phyloP scores from a whole-genome alignment of 345 rosid species.

The Lepidium sativum region DNA sequence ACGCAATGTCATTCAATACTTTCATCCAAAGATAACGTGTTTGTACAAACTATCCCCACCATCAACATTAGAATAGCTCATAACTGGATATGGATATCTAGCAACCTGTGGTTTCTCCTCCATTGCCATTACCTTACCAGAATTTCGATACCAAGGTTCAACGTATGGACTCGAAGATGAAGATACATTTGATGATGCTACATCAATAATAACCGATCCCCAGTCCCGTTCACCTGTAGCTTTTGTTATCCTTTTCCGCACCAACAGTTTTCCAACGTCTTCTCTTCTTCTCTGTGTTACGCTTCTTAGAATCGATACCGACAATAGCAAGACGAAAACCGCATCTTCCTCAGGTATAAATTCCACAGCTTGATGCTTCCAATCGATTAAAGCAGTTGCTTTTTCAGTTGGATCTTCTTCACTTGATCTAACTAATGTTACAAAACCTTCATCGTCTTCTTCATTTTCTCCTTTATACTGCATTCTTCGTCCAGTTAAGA shows the following conservation, averaged over 20 bases:
- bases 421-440: slow-evolving; percentile 49
- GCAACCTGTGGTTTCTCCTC: slow-evolving; percentile 26
- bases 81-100: slow-evolving; percentile 45
- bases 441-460: slow-evolving; percentile 30
- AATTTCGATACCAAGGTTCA: slow-evolving; percentile 72
- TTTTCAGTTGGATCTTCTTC: slow-evolving; percentile 56
- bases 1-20: neutral
- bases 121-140: slow-evolving; percentile 34
- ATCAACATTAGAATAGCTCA: slow-evolving; percentile 44
- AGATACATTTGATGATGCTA: slow-evolving; percentile 26
- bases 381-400: slow-evolving; percentile 74
- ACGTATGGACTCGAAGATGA: slow-evolving; percentile 23
- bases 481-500: slow-evolving; percentile 61
- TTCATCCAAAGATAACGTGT: slow-evolving; percentile 47
- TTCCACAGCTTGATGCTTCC: slow-evolving; percentile 66
- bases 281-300: slow-evolving; percentile 56
- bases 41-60: slow-evolving; percentile 72
- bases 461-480: slow-evolving; percentile 35
- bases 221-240: slow-evolving; percentile 65
- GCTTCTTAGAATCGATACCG: slow-evolving; percentile 59
- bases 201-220: slow-evolving; percentile 60
- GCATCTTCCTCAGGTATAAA: slow-evolving; percentile 71
- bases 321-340: slow-evolving; percentile 52
- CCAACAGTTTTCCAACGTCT: slow-evolving; percentile 56
- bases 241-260: slow-evolving; percentile 58